These are phyloP conservation scores for Eragrostis nindensis DNA, from an alignment of 176 grass and related monocot species.

Conservation along the genomic window DNA sequence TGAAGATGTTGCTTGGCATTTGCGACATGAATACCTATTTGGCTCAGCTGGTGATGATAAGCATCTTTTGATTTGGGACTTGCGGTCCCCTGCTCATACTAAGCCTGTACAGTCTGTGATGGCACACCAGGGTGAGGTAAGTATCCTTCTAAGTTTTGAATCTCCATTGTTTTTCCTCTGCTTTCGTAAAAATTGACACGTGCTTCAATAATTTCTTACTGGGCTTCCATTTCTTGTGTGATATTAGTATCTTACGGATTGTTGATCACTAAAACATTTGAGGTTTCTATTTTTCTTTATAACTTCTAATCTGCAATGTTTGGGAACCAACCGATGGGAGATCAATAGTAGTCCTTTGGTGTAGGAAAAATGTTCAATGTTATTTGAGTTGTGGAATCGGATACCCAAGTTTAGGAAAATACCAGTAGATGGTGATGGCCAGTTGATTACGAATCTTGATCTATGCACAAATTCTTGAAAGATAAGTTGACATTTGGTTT, in stretches of 20 bases:
- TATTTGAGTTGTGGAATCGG: neutral
- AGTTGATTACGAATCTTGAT: neutral
- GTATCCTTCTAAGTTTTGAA: slow-evolving; percentile 39
- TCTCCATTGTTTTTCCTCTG: slow-evolving; percentile 5
- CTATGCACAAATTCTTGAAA: slow-evolving; percentile 15
- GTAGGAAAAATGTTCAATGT: neutral
- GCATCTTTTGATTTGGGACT: slow-evolving; percentile 84
- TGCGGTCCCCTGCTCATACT: slow-evolving; percentile 49
- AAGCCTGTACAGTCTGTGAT: slow-evolving; percentile 86
- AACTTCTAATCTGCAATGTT: neutral
- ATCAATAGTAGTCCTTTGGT: neutral
- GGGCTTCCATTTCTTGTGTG: slow-evolving; percentile 13
- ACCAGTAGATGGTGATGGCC: neutral
- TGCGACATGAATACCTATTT: slow-evolving; percentile 89
- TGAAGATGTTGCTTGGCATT: slow-evolving; percentile 99
- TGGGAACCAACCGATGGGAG: neutral
- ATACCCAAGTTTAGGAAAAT: neutral
- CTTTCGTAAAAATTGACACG: neutral
- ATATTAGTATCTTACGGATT: slow-evolving; percentile 11
- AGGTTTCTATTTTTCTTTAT: slow-evolving; percentile 26
- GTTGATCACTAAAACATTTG: neutral
- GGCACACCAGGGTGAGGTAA: slow-evolving; percentile 94
- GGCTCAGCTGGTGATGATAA: slow-evolving; percentile 94
- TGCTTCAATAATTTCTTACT: neutral
- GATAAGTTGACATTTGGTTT: neutral